Conservation (phyloP, 2,329 filamentous ascomycete species). For the Cladophialophora immunda region DNA sequence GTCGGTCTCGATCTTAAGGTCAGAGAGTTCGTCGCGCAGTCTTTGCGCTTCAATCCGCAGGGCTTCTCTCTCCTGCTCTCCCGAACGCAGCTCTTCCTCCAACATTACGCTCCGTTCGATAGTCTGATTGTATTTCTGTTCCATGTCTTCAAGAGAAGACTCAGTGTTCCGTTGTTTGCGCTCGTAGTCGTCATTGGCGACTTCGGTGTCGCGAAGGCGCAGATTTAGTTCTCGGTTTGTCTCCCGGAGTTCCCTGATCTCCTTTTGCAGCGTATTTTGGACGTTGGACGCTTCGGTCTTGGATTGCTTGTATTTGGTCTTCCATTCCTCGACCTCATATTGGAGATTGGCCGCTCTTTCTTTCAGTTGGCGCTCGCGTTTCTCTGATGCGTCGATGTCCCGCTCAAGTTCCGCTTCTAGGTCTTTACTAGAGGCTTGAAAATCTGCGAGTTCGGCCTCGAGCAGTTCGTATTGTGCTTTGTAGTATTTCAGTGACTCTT, state of each 20-base stretch:
- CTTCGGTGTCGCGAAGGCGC: conserved; percentile 90
- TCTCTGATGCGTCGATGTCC: conserved; percentile 94
- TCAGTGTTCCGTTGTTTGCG: conserved; percentile 94
- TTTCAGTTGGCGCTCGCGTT: conserved; percentile 83
- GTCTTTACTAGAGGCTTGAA: conserved; percentile 92
- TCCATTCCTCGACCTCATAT: conserved; percentile 98
- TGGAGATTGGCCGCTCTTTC: conserved; percentile 84
- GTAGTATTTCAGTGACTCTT: conserved; percentile 90
- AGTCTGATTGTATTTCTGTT: conserved; percentile 94
- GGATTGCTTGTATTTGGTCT: conserved; percentile 96
- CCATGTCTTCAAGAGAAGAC: conserved; percentile 93
- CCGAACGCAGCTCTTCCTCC: conserved; percentile 91
- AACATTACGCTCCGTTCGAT: conserved; percentile 92
- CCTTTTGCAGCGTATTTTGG: conserved; percentile 89
- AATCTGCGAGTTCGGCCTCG: conserved; percentile 89
- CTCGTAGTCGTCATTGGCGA: conserved; percentile 98
- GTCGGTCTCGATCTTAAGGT: conserved; percentile 93
- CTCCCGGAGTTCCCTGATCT: conserved; percentile 91
- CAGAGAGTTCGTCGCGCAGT: conserved; percentile 86
- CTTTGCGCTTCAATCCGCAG: conserved; percentile 91
- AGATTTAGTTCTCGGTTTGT: conserved; percentile 81
- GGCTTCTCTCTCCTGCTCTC: conserved; percentile 88
- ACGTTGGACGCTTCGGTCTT: conserved; percentile 86
- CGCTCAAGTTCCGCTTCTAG: conserved; percentile 94
- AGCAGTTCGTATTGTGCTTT: conserved; percentile 94